Evolutionary conservation across 192 early-diverging fungal species (phyloP).

Genomic region (Rhizophagus prolifer): DNA sequence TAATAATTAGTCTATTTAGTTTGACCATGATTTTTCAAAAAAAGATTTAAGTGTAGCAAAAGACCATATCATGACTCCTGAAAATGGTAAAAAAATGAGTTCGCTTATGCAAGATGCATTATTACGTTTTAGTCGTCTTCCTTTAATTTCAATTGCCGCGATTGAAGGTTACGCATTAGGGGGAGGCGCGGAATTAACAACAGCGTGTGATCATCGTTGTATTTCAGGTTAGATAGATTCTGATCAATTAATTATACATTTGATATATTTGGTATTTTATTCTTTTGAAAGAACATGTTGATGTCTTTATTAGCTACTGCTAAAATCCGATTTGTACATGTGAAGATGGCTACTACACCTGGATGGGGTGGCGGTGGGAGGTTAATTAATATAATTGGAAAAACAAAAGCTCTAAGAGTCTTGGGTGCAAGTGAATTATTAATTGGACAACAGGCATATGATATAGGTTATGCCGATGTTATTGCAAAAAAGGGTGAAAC

Average conservation of each 20-base stretch:
- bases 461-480: conserved; percentile 45
- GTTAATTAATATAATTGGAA: conserved; percentile 45
- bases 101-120: conserved; percentile 64
- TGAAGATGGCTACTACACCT: conserved; percentile 58
- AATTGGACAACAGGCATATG: conserved; percentile 33
- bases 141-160: conserved; percentile 59
- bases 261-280: neutral
- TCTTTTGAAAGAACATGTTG: neutral
- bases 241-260: neutral
- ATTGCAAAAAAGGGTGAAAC: conserved; percentile 30
- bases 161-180: conserved; percentile 65
- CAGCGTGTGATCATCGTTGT: conserved; percentile 60
- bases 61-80: conserved; percentile 42
- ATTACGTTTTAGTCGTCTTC: conserved; percentile 49
- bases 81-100: conserved; percentile 46
- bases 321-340: conserved; percentile 60
- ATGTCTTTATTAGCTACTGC: conserved; percentile 20
- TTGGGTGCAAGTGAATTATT: conserved; percentile 47
- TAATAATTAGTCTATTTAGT: neutral
- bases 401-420: conserved; percentile 46
- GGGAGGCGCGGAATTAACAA: conserved; percentile 65
- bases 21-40: neutral
- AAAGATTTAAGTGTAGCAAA: conserved; percentile 55
- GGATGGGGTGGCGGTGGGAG: conserved; percentile 64
- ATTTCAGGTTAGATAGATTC: conserved; percentile 22